These are phyloP conservation scores for Talaromyces borbonicus DNA, from an alignment of 495 filamentous ascomycete genomes.

Conservation along the genomic window DNA sequence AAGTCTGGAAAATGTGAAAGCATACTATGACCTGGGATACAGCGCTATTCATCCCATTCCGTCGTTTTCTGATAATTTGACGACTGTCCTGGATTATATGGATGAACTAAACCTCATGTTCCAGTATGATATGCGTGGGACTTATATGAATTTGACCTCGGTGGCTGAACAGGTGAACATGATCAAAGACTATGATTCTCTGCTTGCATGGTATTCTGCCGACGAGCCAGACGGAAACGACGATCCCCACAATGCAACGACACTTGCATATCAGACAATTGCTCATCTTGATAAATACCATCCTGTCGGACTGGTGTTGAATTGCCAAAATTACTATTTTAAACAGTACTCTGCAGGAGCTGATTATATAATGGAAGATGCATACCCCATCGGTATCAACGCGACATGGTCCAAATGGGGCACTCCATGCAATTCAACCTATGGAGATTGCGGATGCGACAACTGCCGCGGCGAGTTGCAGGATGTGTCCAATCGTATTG, in stretches of 20 bases:
- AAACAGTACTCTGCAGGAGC: conserved; percentile 41
- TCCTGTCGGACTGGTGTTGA: conserved; percentile 50
- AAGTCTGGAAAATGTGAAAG: conserved; percentile 5
- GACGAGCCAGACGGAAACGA: conserved; percentile 59
- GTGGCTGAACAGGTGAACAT: conserved; percentile 39
- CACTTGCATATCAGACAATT: conserved; percentile 29
- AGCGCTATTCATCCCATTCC: conserved; percentile 38
- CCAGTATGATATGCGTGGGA: conserved; percentile 52
- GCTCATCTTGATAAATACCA: conserved; percentile 52
- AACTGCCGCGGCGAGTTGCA: conserved; percentile 43
- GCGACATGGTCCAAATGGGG: conserved; percentile 22
- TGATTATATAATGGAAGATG: conserved; percentile 53
- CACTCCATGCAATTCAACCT: conserved; percentile 47
- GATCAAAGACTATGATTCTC: conserved; percentile 35
- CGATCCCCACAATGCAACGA: conserved; percentile 39
- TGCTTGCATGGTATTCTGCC: conserved; percentile 52
- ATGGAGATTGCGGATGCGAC: conserved; percentile 62
- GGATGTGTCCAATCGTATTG: conserved; percentile 43
- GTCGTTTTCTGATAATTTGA: conserved; percentile 14
- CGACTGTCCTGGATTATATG: conserved; percentile 40
- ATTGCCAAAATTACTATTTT: conserved; percentile 59
- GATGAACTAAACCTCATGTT: conserved; percentile 43
- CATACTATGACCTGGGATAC: conserved; percentile 39
- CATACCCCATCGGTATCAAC: conserved; percentile 53
- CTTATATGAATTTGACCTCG: conserved; percentile 43